Evolutionary conservation across 202 grass and related monocot genomes (phyloP).

Genomic region (Elaeis oleifera): DNA sequence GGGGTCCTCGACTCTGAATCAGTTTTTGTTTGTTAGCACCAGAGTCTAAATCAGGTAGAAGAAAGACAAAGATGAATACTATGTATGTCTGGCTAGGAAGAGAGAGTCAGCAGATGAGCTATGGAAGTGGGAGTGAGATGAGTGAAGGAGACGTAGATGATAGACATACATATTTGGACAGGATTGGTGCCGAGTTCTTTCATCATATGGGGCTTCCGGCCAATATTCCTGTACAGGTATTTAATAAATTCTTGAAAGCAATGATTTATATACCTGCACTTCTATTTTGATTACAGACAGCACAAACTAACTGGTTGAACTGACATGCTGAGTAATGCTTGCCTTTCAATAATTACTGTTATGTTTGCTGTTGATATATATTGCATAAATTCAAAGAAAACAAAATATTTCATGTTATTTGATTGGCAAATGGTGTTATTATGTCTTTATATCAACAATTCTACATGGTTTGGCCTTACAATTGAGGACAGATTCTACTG

Average conservation of each 20-base stretch:
- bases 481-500: too few species aligned
- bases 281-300: too few species aligned
- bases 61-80: constrained; percentile 16
- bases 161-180: constrained; percentile 4
- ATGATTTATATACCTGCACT: background rate
- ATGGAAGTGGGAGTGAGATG: constrained; percentile 2
- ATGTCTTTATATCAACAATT: too few species aligned
- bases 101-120: too few species aligned
- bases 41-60: constrained; percentile 19
- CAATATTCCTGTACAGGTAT: constrained; percentile 42
- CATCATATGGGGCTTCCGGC: constrained; percentile 24
- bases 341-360: too few species aligned
- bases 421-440: too few species aligned
- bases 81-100: constrained; percentile 43
- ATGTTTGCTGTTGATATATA: too few species aligned
- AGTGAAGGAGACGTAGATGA: constrained; percentile 10
- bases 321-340: too few species aligned
- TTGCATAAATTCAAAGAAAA: too few species aligned
- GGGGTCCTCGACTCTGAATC: constrained; percentile 36
- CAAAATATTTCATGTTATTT: too few species aligned
- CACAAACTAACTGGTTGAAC: too few species aligned
- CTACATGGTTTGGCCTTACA: too few species aligned
- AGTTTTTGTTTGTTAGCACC: constrained; percentile 35
- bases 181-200: constrained; percentile 25
- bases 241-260: constrained; percentile 4